Evolutionary conservation across 495 filamentous ascomycete genomes (phyloP), one percentile per base, ranked within the genome.

Genomic region (Podospora fimiseda): DNA sequence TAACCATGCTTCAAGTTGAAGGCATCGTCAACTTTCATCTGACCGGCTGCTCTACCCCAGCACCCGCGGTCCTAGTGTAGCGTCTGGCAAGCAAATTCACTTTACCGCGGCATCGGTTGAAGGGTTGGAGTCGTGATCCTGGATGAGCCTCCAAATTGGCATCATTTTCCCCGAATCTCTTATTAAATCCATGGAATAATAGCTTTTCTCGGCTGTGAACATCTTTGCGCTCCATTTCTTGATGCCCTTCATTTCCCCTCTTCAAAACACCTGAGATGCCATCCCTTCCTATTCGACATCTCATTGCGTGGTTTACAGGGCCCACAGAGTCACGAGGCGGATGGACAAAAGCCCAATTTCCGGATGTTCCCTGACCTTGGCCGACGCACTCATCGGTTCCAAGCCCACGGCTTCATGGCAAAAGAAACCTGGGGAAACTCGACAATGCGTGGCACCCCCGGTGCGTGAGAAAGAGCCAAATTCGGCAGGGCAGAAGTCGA

Each of bases 341-440:
- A 18, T 21, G 13, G n/a, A 21, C 19, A 44, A 20, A 44, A 14
- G 22, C 14, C 42, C 42, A 24, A 44, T 44, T 44, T 44, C 21
- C 20, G 16, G 42, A 22, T 6, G 13, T 9, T 13, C 16, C 19
- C 22, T 19, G 39, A n/a, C 11, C 11, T 14, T n/a, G 16, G 16
- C 16, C 39, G 4, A 41, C 39, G 3, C 11, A 41, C 16, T 23
- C 9, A n/a, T 22, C 22, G 46, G 51, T 54, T 54, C 58, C 59
- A 36, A 38, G 23, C 37, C 55, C 51, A 53, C 52, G 59, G 54
- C 51, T 27, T 55, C 51, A 43, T 37, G 48, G 27, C 47, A 53
- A 53, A 50, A 49, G 24, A 43, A 33, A 54, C 14, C 54, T 54
- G 53, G 58, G 53, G 50, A 24, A 40, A 39, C 3, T 38, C 16